These are phyloP conservation scores for Ascochyta clinopodiicola DNA, from an alignment of 2,329 filamentous ascomycete species.

Conservation along the genomic window DNA sequence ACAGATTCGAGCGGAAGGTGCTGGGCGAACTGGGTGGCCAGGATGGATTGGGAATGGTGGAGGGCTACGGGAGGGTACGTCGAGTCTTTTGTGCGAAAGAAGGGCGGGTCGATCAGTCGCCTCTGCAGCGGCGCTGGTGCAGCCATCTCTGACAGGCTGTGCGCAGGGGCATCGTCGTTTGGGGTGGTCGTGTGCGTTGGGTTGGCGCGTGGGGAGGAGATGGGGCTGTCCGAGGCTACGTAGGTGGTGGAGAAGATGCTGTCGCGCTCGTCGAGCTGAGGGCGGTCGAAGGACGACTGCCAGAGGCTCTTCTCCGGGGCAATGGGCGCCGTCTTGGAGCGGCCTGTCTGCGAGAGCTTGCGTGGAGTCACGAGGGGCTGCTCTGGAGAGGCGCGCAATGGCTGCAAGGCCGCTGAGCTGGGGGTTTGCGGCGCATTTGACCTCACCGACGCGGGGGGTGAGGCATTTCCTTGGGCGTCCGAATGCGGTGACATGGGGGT, in stretches of 20 bases:
- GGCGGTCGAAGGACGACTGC: conserved; percentile 49
- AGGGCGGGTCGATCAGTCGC: conserved; percentile 42
- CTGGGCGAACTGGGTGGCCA: conserved; percentile 44
- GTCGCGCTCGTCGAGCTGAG: conserved; percentile 67
- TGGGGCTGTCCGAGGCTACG: conserved; percentile 58
- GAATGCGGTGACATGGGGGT: conserved; percentile 51
- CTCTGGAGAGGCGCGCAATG: conserved; percentile 22
- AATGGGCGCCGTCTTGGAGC: conserved; percentile 48
- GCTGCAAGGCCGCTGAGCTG: conserved; percentile 19
- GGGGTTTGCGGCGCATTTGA: conserved; percentile 36
- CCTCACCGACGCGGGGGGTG: conserved; percentile 51
- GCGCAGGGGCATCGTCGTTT: conserved; percentile 38
- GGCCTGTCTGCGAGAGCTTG: conserved; percentile 45
- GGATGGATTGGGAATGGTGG: conserved; percentile 41
- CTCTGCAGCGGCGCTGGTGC: conserved; percentile 37
- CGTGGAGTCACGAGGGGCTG: conserved; percentile 37
- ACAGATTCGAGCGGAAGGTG: conserved; percentile 21
- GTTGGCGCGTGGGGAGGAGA: conserved; percentile 45
- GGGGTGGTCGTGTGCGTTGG: conserved; percentile 26
- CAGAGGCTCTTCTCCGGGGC: conserved; percentile 42
- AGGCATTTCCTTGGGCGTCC: conserved; percentile 48
- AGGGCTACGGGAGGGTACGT: conserved; percentile 30
- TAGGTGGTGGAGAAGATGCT: conserved; percentile 70
- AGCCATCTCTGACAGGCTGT: conserved; percentile 38
- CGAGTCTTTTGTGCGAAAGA: conserved; percentile 41